A percentile compares a stretch with the other conserved stretches of the same genome.
These are phyloP conservation scores for Oenanthe sinensis DNA, from an alignment of 129 eudicot species.

Conservation along the genomic window DNA sequence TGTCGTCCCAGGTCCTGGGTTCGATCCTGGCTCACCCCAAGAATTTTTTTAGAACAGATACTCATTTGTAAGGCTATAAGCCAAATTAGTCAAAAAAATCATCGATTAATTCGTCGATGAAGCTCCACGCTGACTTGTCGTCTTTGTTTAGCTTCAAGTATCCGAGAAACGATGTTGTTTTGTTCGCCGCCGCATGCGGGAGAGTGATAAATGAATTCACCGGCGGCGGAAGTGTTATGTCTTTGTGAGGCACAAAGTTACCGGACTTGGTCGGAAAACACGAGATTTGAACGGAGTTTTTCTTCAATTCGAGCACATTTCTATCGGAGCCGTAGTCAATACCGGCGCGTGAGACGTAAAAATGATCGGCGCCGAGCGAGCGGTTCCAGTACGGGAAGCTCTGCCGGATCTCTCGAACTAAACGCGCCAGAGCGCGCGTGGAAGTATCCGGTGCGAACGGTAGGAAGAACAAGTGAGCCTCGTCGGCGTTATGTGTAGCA, in stretches of 20 bases:
- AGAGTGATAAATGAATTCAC: slow-evolving; percentile 14
- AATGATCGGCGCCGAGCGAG: slow-evolving; percentile 86
- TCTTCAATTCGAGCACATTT: slow-evolving; percentile 74
- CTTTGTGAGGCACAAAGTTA: slow-evolving; percentile 77
- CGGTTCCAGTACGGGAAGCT: slow-evolving; percentile 73
- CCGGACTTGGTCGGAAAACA: slow-evolving; percentile 60
- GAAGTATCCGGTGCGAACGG: slow-evolving; percentile 46
- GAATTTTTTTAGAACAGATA: too few species aligned
- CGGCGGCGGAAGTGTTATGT: slow-evolving; percentile 53
- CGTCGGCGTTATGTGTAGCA: slow-evolving; percentile 39
- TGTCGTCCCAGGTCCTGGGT: too few species aligned
- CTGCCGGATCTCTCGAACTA: slow-evolving; percentile 33
- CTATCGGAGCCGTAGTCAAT: slow-evolving; percentile 54
- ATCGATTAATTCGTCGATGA: slow-evolving; percentile 38
- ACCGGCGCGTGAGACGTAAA: slow-evolving; percentile 61
- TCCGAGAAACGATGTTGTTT: slow-evolving; percentile 28
- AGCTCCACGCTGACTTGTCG: slow-evolving; percentile 4
- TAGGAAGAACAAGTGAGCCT: slow-evolving; percentile 56
- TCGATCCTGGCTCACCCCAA: too few species aligned
- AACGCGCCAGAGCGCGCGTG: slow-evolving; percentile 57
- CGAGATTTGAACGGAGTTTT: slow-evolving; percentile 68
- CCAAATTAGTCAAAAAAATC: too few species aligned
- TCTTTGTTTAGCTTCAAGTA: slow-evolving; percentile 29
- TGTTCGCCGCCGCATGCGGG: slow-evolving; percentile 16
- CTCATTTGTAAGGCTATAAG: too few species aligned